These are phyloP conservation scores for Hemerocallis citrina DNA, from an alignment of 106 monocot species.

Conservation along the genomic window DNA sequence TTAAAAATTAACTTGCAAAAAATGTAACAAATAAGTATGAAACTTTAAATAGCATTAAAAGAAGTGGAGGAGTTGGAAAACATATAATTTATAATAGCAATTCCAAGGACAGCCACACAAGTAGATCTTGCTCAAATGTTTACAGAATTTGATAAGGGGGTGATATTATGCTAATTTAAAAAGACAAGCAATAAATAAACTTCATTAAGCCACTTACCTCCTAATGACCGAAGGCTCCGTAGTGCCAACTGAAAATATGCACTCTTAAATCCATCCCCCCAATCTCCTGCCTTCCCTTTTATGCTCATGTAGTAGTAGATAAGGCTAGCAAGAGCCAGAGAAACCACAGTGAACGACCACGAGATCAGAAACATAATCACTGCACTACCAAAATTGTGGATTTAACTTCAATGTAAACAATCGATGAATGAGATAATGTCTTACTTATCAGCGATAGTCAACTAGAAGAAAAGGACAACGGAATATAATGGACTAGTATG, in stretches of 20 bases:
- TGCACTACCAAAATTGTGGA: slow-evolving; percentile 17
- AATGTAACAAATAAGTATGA: too few relatives aligned
- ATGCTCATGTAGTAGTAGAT: slow-evolving; percentile 98
- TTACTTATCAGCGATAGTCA: neutral
- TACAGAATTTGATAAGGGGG: neutral
- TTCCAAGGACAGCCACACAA: too few relatives aligned
- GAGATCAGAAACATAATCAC: slow-evolving; percentile 99
- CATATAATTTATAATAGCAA: too few relatives aligned
- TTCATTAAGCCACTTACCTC: slow-evolving; percentile 59
- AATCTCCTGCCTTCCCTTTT: slow-evolving; percentile 97
- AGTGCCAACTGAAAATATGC: slow-evolving; percentile 95
- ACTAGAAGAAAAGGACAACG: neutral
- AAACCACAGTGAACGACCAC: slow-evolving; percentile 93
- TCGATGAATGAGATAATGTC: neutral
- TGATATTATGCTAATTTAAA: neutral
- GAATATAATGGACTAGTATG: neutral
- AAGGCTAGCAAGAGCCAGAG: slow-evolving; percentile 90
- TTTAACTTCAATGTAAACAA: slow-evolving; percentile 7
- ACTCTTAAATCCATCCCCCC: slow-evolving; percentile 99
- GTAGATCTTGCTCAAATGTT: neutral
- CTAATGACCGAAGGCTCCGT: slow-evolving; percentile 87
- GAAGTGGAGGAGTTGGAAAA: too few relatives aligned
- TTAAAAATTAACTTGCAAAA: too few relatives aligned
- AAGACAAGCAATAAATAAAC: neutral
- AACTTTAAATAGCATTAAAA: too few relatives aligned